Percentiles rank a stretch among this genome's conserved stretches.
These are phyloP conservation scores for Pseudocercospora eumusae DNA, from an alignment of 2,329 filamentous ascomycete species.

Conservation along the genomic window DNA sequence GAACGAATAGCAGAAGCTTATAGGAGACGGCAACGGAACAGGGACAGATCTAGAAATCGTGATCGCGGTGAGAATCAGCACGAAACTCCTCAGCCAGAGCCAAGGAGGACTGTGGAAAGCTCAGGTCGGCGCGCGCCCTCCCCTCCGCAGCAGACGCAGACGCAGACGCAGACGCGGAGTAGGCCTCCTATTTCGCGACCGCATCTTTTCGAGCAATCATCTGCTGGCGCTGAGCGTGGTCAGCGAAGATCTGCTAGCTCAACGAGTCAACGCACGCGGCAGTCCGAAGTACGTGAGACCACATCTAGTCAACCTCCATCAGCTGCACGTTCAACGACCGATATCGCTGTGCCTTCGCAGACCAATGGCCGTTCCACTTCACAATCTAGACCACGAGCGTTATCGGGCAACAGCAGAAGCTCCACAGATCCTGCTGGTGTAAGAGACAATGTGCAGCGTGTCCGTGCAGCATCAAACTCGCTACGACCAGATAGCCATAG, in stretches of 20 bases:
- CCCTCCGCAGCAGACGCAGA: slow-evolving; percentile 35
- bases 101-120: slow-evolving; percentile 2
- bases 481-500: slow-evolving; percentile 14
- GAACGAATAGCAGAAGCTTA: slow-evolving; percentile 90
- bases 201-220: slow-evolving; percentile 48
- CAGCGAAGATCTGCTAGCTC: slow-evolving; percentile 50
- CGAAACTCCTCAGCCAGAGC: slow-evolving; percentile 13
- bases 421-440: slow-evolving; percentile 42
- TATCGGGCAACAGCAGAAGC: slow-evolving; percentile 49
- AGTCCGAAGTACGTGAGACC: slow-evolving; percentile 48
- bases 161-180: slow-evolving; percentile 35
- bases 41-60: slow-evolving; percentile 36
- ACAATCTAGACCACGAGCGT: slow-evolving; percentile 37
- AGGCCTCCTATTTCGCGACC: slow-evolving; percentile 51
- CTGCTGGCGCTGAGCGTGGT: slow-evolving; percentile 34
- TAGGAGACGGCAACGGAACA: slow-evolving; percentile 68
- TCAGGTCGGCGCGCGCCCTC: slow-evolving; percentile 19
- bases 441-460: slow-evolving; percentile 23
- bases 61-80: slow-evolving; percentile 16
- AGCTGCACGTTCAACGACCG: slow-evolving; percentile 65
- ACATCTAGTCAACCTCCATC: slow-evolving; percentile 43
- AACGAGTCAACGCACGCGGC: slow-evolving; percentile 32
- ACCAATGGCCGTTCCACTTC: slow-evolving; percentile 22
- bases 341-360: slow-evolving; percentile 52
- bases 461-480: slow-evolving; percentile 25